Evolutionary conservation across 305 asterid genomes (phyloP), one percentile per base, ranked within the genome.

Genomic region (Fraxinus nigra): DNA sequence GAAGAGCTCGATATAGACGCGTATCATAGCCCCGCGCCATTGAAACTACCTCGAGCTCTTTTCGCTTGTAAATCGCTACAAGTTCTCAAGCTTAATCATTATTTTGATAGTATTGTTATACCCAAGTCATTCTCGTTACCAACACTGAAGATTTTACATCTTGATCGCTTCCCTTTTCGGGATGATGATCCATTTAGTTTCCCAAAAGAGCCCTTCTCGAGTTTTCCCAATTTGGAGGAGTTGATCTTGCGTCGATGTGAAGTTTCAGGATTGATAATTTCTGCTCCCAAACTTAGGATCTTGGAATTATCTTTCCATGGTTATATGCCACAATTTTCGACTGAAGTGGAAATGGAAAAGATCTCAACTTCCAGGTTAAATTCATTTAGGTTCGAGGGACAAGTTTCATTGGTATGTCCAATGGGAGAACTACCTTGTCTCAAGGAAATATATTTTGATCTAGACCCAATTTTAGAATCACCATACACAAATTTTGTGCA

Each of bases 321-420:
- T 51, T 77, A 28, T 77, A 6, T 51, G 5, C 56, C 14, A 0
- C 0, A 28, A 2, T 32, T 24, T 48, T 69, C 80, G 0, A 30
- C 6, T 0, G 84, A 73, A 26, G 3, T 7, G 1, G 26, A 18
- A 72, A 54, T 86, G 73, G 72, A 37, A 63, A 40, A 75, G 77
- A 81, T 84, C 35, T 78, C 78, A 1, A 33, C 82, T 14, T 85
- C 86, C 2, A 16, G 13, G 51, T 79, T 86, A 3, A 70, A 28
- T 32, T 73, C 81, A 28, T 84, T 86, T 16, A 33, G 73, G 54
- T 86, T 83, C 28, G 81, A 78, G 65, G 89, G 87, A 16, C 70
- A 3, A 24, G 65, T 76, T 20, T 76, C 85, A 2, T 73, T 83
- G 35, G 86, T 43, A 46, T 86, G 86, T 9, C n/a, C 51, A 0